Evolutionary conservation across 2,329 filamentous ascomycete species (phyloP).

Genomic region (Amphichorda felina): DNA sequence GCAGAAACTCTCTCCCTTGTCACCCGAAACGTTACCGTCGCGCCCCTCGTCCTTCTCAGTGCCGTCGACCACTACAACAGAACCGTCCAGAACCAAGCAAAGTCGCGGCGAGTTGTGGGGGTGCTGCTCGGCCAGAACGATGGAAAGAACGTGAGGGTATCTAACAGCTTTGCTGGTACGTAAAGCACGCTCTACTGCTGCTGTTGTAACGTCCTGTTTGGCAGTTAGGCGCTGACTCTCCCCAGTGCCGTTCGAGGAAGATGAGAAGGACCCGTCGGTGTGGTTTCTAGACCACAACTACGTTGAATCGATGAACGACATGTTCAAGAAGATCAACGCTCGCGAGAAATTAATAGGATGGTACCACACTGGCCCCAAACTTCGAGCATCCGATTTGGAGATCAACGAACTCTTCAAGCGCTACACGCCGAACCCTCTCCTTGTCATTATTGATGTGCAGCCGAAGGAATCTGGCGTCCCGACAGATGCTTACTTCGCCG

Average conservation of each 20-base stretch:
- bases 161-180: constrained; percentile 94
- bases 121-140: constrained; percentile 93
- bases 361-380: constrained; percentile 97
- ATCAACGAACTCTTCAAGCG: constrained; percentile 99
- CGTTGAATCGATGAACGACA: constrained; percentile 98
- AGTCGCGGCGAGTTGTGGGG: constrained; percentile 72
- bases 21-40: constrained; percentile 89
- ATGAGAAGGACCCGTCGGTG: constrained; percentile 95
- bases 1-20: constrained; percentile 93
- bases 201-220: not conserved
- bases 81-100: constrained; percentile 74
- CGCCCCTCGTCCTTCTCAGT: constrained; percentile 92
- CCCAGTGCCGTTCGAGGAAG: constrained; percentile 92
- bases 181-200: constrained; percentile 5
- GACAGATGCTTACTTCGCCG: constrained; percentile 97
- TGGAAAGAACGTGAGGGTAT: constrained; percentile 90
- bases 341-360: constrained; percentile 98
- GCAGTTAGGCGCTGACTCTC: not conserved
- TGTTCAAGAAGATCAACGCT: constrained; percentile 99
- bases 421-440: constrained; percentile 90
- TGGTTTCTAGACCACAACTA: constrained; percentile 99
- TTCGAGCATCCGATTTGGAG: constrained; percentile 90
- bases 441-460: constrained; percentile 97
- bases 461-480: constrained; percentile 96
- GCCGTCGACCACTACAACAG: constrained; percentile 98